phyloP scores from a whole-genome alignment of 1,284 basidiomycete genomes.

The Puccinia triticina region DNA sequence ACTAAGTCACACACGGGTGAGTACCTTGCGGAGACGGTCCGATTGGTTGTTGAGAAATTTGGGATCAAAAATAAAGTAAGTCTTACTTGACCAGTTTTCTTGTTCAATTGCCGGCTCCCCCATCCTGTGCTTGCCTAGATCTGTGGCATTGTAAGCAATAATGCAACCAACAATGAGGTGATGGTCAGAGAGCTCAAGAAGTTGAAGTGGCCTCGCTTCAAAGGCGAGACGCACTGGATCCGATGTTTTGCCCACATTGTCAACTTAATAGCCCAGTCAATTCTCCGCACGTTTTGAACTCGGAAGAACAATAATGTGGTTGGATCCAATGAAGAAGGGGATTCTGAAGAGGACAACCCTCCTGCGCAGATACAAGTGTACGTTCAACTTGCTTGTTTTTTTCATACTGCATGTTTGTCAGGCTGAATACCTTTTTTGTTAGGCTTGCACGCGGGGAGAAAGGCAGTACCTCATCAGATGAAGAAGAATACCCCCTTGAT shows the following conservation, averaged over 20 bases:
- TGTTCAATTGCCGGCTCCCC: no score
- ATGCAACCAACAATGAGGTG: no score
- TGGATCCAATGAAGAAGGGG: no score
- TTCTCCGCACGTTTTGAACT: background rate
- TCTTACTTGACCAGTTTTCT: no score
- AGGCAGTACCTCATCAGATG: background rate
- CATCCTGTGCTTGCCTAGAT: no score
- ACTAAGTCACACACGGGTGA: background rate
- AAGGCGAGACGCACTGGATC: background rate
- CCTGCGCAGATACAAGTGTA: background rate
- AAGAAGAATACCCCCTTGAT: background rate
- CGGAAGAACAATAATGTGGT: background rate
- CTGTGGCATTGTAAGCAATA: no score
- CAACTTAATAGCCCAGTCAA: background rate
- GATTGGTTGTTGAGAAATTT: background rate
- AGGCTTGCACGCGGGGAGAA: no score
- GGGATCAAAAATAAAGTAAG: no score
- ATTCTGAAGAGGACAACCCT: background rate
- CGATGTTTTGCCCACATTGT: conserved; percentile 3
- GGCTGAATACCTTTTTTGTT: no score
- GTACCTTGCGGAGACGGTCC: background rate
- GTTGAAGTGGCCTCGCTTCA: no score
- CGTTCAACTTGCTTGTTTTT: background rate
- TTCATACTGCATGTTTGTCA: background rate
- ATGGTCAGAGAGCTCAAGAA: no score